These are phyloP conservation scores for Cladophialophora immunda DNA, from an alignment of 2,329 filamentous ascomycete genomes.

Conservation along the genomic window DNA sequence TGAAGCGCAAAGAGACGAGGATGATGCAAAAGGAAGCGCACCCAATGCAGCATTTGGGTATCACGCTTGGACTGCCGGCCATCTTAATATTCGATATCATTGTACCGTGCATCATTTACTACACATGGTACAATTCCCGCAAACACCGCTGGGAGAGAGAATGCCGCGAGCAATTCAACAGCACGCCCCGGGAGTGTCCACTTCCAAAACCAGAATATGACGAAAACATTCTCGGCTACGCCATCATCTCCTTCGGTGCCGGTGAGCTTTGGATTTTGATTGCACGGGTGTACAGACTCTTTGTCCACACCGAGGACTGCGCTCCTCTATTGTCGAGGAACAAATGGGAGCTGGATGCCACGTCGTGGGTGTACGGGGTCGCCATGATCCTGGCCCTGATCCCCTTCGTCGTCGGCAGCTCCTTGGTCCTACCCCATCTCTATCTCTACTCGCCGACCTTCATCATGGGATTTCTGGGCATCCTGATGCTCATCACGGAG, in stretches of 20 bases:
- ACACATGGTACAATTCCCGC: conserved; percentile 30
- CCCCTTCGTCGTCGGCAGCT: conserved; percentile 31
- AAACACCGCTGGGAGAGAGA: conserved; percentile 22
- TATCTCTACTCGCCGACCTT: conserved; percentile 31
- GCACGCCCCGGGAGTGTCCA: conserved; percentile 16
- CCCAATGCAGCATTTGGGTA: conserved; percentile 29
- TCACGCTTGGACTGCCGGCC: conserved; percentile 27
- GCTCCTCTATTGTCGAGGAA: conserved; percentile 25
- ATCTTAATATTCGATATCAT: conserved; percentile 33
- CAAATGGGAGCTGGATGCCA: conserved; percentile 31
- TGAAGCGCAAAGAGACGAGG: conserved; percentile 31
- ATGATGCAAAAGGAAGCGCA: conserved; percentile 33
- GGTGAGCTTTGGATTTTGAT: conserved; percentile 33
- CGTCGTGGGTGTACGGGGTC: conserved; percentile 33
- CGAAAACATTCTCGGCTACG: conserved; percentile 37
- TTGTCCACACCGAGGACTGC: conserved; percentile 23
- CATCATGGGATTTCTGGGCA: conserved; percentile 33
- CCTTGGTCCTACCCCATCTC: conserved; percentile 21
- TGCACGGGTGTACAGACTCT: conserved; percentile 27
- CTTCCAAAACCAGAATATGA: conserved; percentile 26
- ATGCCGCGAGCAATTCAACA: conserved; percentile 23
- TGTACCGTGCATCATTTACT: conserved; percentile 35
- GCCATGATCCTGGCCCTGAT: conserved; percentile 30
- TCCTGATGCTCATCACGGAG: conserved; percentile 32
- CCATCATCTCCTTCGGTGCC: conserved; percentile 29